phyloP scores from a whole-genome alignment of 2,329 filamentous ascomycete genomes.

The Talaromyces sp. region DNA sequence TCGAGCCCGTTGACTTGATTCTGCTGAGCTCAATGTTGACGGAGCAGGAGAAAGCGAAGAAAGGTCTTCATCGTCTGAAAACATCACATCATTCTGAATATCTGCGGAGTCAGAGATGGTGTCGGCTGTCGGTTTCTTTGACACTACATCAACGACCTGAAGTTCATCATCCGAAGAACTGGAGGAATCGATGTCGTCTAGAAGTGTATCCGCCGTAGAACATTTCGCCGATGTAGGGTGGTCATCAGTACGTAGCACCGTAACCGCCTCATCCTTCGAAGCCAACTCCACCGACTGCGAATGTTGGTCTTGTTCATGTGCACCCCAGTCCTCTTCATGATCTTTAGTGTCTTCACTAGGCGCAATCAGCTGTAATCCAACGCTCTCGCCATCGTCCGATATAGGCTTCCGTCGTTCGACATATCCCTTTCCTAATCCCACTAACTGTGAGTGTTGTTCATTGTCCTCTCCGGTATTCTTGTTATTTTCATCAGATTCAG shows the following conservation, averaged over 20 bases:
- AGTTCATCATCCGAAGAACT: slow-evolving; percentile 36
- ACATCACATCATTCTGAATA: slow-evolving; percentile 9
- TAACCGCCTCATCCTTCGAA: not conserved
- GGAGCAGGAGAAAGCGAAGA: slow-evolving; percentile 37
- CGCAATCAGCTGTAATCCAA: too few relatives aligned
- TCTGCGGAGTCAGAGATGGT: slow-evolving; percentile 9
- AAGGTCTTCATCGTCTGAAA: slow-evolving; percentile 17
- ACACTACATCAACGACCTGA: slow-evolving; percentile 24
- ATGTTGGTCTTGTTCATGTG: not conserved
- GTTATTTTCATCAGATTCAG: not conserved
- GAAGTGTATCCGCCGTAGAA: not conserved
- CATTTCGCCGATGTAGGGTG: not conserved
- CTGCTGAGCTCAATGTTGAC: slow-evolving; percentile 19
- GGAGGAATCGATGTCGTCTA: not conserved
- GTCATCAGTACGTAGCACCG: not conserved
- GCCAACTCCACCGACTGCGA: not conserved
- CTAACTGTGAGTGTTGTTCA: not conserved
- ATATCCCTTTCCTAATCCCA: not conserved
- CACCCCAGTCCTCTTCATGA: not conserved
- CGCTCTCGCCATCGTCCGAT: too few relatives aligned
- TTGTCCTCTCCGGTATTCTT: not conserved
- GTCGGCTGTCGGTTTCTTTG: slow-evolving; percentile 15
- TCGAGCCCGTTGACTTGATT: slow-evolving; percentile 19
- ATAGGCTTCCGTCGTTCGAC: not conserved
- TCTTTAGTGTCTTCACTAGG: not conserved